Base-by-base conservation (phyloP, 1,284 basidiomycete species). In the Irpex lacteus region DNA sequence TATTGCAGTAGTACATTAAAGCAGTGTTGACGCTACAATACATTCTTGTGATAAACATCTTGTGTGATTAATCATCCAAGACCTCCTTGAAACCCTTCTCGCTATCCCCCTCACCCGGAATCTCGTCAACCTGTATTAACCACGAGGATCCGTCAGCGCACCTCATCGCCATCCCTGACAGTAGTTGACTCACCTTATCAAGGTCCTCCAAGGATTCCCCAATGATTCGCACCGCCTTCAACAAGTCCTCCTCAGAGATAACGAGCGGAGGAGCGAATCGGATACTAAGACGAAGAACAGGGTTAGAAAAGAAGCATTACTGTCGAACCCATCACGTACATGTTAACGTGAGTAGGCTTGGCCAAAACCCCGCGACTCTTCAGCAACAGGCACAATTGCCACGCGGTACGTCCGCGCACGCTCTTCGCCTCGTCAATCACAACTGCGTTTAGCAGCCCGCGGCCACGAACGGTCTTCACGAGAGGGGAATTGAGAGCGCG, bases 341-440 rank as follows among this genome's bases (percentile, higher is more conserved):
- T 95, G 77, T 98, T 97, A 56, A 89, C 87, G 73, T 98, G 97
- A 0, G 97, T 99, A 13, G 97, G 96, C 82, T 99, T 99, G 60
- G 96, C 96, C 67, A 98, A 80, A 63, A 98, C 82, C 6, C 96
- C 96, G 63, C 93, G 85, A 71, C 87, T 89, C 88, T 97, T 98
- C 77, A 99, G 80, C 69, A 98, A 77, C 72, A 98, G 76, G 78
- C 98, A 99, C 60, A 99, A 82, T 75, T 99, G 94, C 98, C 97
- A 98, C 5, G 97, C 97, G 2, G 91, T 90, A 64, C 95, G 82
- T 15, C 92, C 89, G 74, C 86, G 91, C 59, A 70, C 78, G 70
- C 90, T 92, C 80, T 87, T 86, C 65, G 77, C 77, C 80, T 98
- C 94, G 74, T 98, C 92, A 65, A 99, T 96, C 32, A 98, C 92